Base-by-base conservation (phyloP, 345 rosid species). In the Streptanthus diversifolius region DNA sequence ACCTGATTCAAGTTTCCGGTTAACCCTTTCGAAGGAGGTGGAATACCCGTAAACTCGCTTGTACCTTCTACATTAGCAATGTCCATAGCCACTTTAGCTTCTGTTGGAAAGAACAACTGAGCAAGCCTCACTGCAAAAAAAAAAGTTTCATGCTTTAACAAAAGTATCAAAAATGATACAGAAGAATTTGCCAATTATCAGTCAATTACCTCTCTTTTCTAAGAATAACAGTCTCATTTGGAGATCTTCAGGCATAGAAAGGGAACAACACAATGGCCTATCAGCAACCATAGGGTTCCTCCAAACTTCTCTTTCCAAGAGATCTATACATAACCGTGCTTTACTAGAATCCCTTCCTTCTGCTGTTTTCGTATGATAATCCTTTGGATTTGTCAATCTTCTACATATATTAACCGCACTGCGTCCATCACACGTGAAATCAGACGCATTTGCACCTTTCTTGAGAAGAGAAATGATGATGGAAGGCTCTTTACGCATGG, bases 11-110 rank as follows among this genome's bases (percentile, higher is more conserved):
- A 80, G 82, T 80, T 90, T 67, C 93, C 89, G 22, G 40, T 83
- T 13, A 88, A 83, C 64, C 86, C 85, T 73, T 82, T 88, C 56
- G 81, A 68, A 39, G 83, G 77, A 4, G 40, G 62, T 72, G 85
- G 68, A 60, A 85, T 75, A 41, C 91, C 93, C 10, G 90, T 72
- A 73, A 85, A 87, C 81, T 87, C 93, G 22, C 76, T 68, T 41
- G 93, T 83, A 69, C 85, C 90, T 82, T 83, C 87, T 59, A 90
- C 88, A 69, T 88, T 76, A 14, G 92, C 99, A 57, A 85, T 88
- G 81, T 91, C 90, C 96, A 91, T 90, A 44, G 95, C 99, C 59
- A 95, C 79, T 86, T 88, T 90, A 59, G 99, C 98, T 82, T 95
- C 98, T 18, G 86, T 75, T 18, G 99, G 99, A 80, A 95, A 95